Percentiles rank a stretch among this genome's conserved stretches.
These are phyloP conservation scores for Chlorella sp. DNA, from an alignment of 139 green algal genomes.

Conservation along the genomic window DNA sequence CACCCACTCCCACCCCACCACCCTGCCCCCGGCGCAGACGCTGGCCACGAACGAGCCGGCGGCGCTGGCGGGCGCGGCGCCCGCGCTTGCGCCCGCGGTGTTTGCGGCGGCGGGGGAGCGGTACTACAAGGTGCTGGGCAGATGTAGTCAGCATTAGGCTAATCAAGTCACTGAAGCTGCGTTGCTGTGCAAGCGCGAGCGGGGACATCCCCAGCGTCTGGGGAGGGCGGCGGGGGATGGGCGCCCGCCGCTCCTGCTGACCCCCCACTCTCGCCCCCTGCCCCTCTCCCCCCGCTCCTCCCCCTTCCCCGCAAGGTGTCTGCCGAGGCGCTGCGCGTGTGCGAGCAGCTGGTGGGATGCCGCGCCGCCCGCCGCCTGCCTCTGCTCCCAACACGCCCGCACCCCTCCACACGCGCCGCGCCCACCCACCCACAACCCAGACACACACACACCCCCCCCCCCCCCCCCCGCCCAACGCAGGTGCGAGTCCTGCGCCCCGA, in stretches of 20 bases:
- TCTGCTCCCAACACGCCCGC: too few species aligned
- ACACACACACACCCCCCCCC: too few species aligned
- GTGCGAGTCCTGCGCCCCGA: conserved; percentile 74
- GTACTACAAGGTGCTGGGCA: conserved; percentile 86
- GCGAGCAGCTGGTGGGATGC: conserved; percentile 72
- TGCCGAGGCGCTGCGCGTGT: conserved; percentile 85
- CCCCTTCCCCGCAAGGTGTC: conserved; percentile 69
- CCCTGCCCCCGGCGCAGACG: neutral
- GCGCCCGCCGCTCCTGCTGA: too few species aligned
- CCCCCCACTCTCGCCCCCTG: neutral
- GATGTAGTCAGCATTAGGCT: neutral
- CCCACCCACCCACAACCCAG: too few species aligned
- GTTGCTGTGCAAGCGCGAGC: too few species aligned
- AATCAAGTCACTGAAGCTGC: too few species aligned
- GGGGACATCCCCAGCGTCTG: too few species aligned
- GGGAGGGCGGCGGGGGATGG: neutral
- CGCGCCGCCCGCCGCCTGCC: too few species aligned
- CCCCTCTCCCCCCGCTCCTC: neutral
- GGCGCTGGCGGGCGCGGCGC: conserved; percentile 47
- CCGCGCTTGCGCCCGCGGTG: conserved; percentile 59
- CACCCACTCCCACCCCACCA: conserved; percentile 22
- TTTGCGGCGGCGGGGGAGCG: conserved; percentile 61
- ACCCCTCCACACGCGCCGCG: too few species aligned
- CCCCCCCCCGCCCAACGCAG: too few species aligned
- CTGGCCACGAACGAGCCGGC: conserved; percentile 16